Evolutionary conservation across 2,329 filamentous ascomycete species (phyloP).

Genomic region (Aspergillus cejpii): DNA sequence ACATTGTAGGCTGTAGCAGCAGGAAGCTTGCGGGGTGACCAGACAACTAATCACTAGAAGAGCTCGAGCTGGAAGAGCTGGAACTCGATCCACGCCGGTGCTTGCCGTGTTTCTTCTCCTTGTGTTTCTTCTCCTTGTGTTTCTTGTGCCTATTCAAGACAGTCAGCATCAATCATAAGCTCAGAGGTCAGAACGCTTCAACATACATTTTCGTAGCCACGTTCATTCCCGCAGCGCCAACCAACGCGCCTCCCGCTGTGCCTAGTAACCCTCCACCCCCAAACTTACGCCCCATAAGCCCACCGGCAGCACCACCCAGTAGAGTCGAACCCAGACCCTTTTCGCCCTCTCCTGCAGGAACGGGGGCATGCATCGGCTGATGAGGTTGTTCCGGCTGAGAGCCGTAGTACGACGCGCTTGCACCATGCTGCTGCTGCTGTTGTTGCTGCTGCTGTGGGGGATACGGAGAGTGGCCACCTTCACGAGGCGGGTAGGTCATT

Average conservation of each 20-base stretch:
- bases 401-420: constrained; percentile 30
- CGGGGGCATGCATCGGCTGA: constrained; percentile 17
- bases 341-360: constrained; percentile 25
- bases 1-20: background rate
- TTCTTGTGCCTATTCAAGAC: constrained; percentile 19
- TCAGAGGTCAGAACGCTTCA: background rate
- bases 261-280: constrained; percentile 30
- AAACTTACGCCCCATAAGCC: constrained; percentile 32
- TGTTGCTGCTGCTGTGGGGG: constrained; percentile 25
- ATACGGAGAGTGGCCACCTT: constrained; percentile 25
- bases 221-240: constrained; percentile 31
- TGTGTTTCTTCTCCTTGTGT: constrained; percentile 21
- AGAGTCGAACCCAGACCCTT: constrained; percentile 34
- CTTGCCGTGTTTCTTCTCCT: constrained; percentile 19
- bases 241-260: constrained; percentile 29
- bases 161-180: constrained; percentile 4
- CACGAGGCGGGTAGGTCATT: constrained; percentile 16
- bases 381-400: constrained; percentile 12
- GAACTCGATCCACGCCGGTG: constrained; percentile 11
- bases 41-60: background rate
- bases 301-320: constrained; percentile 35
- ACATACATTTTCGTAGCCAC: constrained; percentile 27
- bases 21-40: background rate
- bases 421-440: constrained; percentile 21
- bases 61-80: constrained; percentile 11